Percentiles rank a stretch among this genome's conserved stretches.
These are phyloP conservation scores for Cryptosporidium bovis DNA, from an alignment of 169 alveolate genomes.

Conservation along the genomic window DNA sequence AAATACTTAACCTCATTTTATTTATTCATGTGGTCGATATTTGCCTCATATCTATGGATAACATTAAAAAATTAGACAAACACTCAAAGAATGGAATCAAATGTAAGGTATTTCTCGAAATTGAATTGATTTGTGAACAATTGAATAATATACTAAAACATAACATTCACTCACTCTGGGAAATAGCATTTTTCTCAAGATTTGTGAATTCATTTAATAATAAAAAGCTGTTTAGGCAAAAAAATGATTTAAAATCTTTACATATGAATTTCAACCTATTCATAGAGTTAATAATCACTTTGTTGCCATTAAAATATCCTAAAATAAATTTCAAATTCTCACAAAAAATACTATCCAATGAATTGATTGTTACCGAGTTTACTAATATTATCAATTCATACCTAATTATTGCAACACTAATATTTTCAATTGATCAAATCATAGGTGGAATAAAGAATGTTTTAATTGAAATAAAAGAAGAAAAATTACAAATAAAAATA, in stretches of 20 bases:
- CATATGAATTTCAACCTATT: neutral
- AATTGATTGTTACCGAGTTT: too few species aligned
- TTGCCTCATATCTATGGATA: too few species aligned
- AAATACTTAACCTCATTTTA: neutral
- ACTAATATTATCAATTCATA: too few species aligned
- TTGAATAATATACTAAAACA: conserved; percentile 7
- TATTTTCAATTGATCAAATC: too few species aligned
- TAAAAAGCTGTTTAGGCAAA: neutral
- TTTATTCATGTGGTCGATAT: neutral
- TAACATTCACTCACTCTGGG: neutral
- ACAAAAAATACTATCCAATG: neutral
- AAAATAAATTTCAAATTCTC: neutral
- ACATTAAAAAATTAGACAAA: neutral
- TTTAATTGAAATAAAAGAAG: too few species aligned
- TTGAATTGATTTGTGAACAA: conserved; percentile 14
- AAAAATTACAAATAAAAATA: too few species aligned
- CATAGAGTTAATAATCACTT: neutral
- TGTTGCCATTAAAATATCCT: neutral
- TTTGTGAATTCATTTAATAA: neutral
- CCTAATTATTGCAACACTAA: too few species aligned
- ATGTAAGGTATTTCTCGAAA: neutral
- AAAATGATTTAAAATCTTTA: neutral
- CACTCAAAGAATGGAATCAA: neutral
- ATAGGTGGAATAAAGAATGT: too few species aligned
- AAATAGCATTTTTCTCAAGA: conserved; percentile 5